Percentiles rank a stretch among this genome's conserved stretches.
phyloP scores from a whole-genome alignment of 768 basidiomycete species.

The Boletus reticulatus region DNA sequence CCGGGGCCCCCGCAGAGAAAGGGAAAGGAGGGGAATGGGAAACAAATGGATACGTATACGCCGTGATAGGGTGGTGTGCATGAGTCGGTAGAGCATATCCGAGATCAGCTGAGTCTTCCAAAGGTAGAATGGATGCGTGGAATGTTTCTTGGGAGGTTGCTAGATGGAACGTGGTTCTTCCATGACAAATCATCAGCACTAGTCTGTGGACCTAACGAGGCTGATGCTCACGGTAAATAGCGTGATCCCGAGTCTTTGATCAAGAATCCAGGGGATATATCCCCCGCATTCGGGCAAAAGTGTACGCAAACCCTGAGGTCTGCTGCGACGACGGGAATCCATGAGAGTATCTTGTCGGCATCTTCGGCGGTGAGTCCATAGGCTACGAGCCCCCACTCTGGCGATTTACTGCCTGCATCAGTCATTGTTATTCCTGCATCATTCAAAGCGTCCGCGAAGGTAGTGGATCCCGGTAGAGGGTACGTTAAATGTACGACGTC shows the following conservation, averaged over 20 bases:
- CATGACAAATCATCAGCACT: neutral
- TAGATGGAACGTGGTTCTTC: slow-evolving; percentile 36
- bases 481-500: slow-evolving; percentile 32
- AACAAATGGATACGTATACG: slow-evolving; percentile 37
- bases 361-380: slow-evolving; percentile 30
- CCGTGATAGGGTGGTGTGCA: slow-evolving; percentile 27
- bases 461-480: slow-evolving; percentile 12
- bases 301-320: slow-evolving; percentile 34
- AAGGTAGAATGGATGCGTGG: slow-evolving; percentile 28
- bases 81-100: slow-evolving; percentile 25
- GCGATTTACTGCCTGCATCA: neutral
- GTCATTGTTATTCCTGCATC: slow-evolving; percentile 15
- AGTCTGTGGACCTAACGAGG: neutral
- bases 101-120: slow-evolving; percentile 22
- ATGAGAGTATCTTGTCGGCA: slow-evolving; percentile 14
- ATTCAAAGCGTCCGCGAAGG: slow-evolving; percentile 18
- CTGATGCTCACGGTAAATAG: slow-evolving; percentile 28
- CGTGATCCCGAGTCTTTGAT: slow-evolving; percentile 20
- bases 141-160: slow-evolving; percentile 36
- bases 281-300: slow-evolving; percentile 31
- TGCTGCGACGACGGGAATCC: slow-evolving; percentile 4
- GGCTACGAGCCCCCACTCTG: slow-evolving; percentile 30
- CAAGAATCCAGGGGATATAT: slow-evolving; percentile 26
- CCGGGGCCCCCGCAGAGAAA: slow-evolving; percentile 32
- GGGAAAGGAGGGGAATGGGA: slow-evolving; percentile 38